phyloP scores from a whole-genome alignment of 257 asterid genomes.

The Penstemon eatonii region DNA sequence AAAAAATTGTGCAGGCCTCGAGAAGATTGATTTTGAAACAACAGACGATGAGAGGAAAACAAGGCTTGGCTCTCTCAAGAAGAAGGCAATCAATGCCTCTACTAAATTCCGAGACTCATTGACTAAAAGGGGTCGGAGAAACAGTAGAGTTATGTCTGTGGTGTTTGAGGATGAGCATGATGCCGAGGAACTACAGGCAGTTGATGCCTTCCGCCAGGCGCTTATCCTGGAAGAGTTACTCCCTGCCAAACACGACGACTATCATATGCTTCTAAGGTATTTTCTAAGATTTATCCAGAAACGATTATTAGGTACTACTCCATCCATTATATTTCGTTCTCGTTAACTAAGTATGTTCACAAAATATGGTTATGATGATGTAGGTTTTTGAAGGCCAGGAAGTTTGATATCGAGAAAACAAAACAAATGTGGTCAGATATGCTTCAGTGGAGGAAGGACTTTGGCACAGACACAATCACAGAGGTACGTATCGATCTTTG shows the following conservation, averaged over 20 bases:
- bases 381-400: slow-evolving; percentile 93
- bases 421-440: slow-evolving; percentile 98
- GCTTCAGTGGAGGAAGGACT: slow-evolving; percentile 98
- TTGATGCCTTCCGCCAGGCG: slow-evolving; percentile 61
- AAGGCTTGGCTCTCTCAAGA: slow-evolving; percentile 55
- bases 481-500: slow-evolving; percentile 51
- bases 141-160: slow-evolving; percentile 52
- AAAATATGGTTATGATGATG: background rate
- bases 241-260: slow-evolving; percentile 64
- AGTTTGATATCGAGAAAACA: slow-evolving; percentile 85
- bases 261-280: slow-evolving; percentile 59
- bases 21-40: slow-evolving; percentile 47
- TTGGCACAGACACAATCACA: slow-evolving; percentile 74
- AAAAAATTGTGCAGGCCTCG: slow-evolving; percentile 31
- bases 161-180: slow-evolving; percentile 59
- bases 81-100: slow-evolving; percentile 56
- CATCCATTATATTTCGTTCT: background rate
- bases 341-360: background rate
- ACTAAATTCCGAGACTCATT: slow-evolving; percentile 57
- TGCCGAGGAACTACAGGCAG: slow-evolving; percentile 57
- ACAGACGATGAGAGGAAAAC: slow-evolving; percentile 53
- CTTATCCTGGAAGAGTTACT: slow-evolving; percentile 60
- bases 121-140: slow-evolving; percentile 47
- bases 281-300: background rate
- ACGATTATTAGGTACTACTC: no score